Conservation (phyloP, 106 monocot genomes). For the Triglochin maritima region DNA sequence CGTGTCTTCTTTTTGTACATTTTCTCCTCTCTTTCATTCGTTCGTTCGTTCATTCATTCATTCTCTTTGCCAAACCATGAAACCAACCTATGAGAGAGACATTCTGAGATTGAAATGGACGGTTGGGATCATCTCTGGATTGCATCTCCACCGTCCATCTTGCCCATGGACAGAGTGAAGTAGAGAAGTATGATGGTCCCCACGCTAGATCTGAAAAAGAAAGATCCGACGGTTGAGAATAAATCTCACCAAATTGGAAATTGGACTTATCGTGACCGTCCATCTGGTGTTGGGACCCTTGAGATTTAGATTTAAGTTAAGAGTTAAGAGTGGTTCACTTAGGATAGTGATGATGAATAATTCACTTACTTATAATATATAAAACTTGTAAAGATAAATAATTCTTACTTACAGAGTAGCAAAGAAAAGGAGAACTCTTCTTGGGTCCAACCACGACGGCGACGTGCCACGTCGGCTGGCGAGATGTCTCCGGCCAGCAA, state of each 20-base stretch:
- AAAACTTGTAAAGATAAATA: neutral
- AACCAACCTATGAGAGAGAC: too few relatives aligned
- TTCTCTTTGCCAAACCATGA: too few relatives aligned
- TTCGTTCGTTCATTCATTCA: too few relatives aligned
- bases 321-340: too few relatives aligned
- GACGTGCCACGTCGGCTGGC: neutral
- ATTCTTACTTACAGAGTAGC: conserved; percentile 42
- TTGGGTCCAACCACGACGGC: conserved; percentile 36
- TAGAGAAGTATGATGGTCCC: conserved; percentile 79
- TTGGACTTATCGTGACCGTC: neutral
- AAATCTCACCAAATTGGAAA: too few relatives aligned
- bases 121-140: conserved; percentile 20
- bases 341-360: too few relatives aligned
- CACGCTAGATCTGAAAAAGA: conserved; percentile 60
- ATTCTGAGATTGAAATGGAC: too few relatives aligned
- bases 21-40: too few relatives aligned
- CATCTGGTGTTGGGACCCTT: too few relatives aligned
- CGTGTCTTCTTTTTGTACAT: too few relatives aligned
- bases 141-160: conserved; percentile 16
- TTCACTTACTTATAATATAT: too few relatives aligned
- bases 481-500: neutral
- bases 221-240: neutral
- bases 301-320: too few relatives aligned
- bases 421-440: conserved; percentile 39
- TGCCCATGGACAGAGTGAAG: conserved; percentile 63